Percentiles rank a stretch among this genome's conserved stretches.
Conservation (phyloP, 768 basidiomycete genomes). For the Lanmaoa pseudosensibilis region DNA sequence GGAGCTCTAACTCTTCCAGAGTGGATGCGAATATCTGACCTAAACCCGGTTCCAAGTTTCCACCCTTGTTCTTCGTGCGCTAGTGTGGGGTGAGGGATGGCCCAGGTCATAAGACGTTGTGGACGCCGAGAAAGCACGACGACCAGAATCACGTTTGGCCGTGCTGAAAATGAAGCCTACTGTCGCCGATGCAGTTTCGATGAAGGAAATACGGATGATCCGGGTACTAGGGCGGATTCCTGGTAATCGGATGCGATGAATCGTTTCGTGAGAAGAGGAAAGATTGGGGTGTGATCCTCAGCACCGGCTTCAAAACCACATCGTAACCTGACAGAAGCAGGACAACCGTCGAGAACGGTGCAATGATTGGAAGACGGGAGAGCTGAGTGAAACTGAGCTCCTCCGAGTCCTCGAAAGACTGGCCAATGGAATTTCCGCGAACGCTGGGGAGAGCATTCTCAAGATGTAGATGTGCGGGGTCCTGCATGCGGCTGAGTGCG, state of each 20-base stretch:
- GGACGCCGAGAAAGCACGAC: conserved; percentile 8
- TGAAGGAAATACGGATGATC: conserved; percentile 12
- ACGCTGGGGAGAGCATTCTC: conserved; percentile 36
- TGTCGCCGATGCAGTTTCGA: conserved; percentile 8
- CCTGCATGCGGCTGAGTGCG: conserved; percentile 36
- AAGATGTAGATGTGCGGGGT: conserved; percentile 36
- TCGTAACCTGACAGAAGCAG: conserved; percentile 17
- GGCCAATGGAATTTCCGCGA: neutral
- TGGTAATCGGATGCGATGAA: conserved; percentile 10
- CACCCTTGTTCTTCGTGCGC: neutral
- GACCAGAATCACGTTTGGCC: conserved; percentile 5
- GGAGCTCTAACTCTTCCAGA: conserved; percentile 16
- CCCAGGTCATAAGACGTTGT: conserved; percentile 6
- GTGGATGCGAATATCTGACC: conserved; percentile 15
- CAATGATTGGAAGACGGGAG: conserved; percentile 18
- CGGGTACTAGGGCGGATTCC: neutral
- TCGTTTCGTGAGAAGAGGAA: conserved; percentile 15
- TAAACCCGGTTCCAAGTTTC: neutral
- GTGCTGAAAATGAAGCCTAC: conserved; percentile 21
- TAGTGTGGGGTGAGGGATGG: neutral
- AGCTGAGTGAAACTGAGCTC: conserved; percentile 11
- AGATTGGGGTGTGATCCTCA: conserved; percentile 9
- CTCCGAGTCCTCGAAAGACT: neutral
- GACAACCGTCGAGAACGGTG: conserved; percentile 19
- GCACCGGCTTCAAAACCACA: conserved; percentile 8